Evolutionary conservation across 2,329 filamentous ascomycete genomes (phyloP), one percentile per base, ranked within the genome.

Genomic region (Domatiomyces catenatus): DNA sequence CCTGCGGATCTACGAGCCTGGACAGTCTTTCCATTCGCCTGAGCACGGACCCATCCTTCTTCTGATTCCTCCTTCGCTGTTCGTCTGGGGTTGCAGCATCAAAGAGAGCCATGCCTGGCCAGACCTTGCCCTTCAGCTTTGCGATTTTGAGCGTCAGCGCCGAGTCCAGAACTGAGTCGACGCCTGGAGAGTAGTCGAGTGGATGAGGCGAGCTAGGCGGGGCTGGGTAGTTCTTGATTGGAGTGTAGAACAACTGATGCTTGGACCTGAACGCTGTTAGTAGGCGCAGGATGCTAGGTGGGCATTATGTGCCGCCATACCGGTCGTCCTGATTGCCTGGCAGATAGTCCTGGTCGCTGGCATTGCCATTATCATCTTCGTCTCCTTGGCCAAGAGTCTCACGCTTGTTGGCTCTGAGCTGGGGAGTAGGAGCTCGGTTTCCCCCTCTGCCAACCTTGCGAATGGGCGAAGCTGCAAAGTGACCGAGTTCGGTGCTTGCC

Each of bases 31-130:
- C 66, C 70, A 75, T 72, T 54, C 63, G 65, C 55, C 63, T 70
- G 46, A 74, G 49, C 20, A 69, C 64, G 28, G 63, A 67, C 10
- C 63, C 64, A 45, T 74, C 70, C 54, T 75, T 75, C 57, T 72
- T 74, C 58, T 75, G 72, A 51, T 75, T 75, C 42, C 72, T 68
- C 52, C 67, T 71, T 44, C 68, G 66, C 54, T 66, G 69, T 67
- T 71, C 72, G 48, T 71, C 66, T 50, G 67, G 62, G 0, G 71
- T 72, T 12, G 72, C 72, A 26, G 72, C 71, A 58, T 75, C 72
- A 55, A 74, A 75, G 26, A 74, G 62, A 53, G 70, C 68, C 72
- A 75, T 75, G 18, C 72, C 72, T 22, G 71, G 71, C 69, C 69
- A 74, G 36, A 68, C 57, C 17, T 71, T 62, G 1, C 72, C 72